Evolutionary conservation across 1,139 yeast species (phyloP), one percentile per base, ranked within the genome.

Genomic region (Yamadazyma taylorii): DNA sequence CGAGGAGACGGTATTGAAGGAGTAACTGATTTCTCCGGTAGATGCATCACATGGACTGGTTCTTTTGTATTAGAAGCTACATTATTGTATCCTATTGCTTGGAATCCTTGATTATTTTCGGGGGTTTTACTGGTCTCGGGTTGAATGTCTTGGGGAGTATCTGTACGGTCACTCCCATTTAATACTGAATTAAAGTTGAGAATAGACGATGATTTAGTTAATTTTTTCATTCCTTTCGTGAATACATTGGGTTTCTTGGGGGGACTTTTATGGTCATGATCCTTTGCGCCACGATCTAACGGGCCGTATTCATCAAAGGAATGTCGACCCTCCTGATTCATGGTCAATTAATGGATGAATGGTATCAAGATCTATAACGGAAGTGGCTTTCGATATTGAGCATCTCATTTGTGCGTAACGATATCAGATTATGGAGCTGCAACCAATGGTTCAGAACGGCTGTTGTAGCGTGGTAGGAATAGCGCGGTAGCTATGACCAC

Each of bases 21-120:
- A 11, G 17, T 28, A 5, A 19, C 21, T 3, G 41, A 35, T 16
- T 34, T 45, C 8, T 50, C 55, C 4, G 68, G 69, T 16, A 64
- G 50, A 37, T 53, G 54, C 50, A 46, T 53, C 19, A 63, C 66
- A 36, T 54, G 60, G 13, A 58, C 56, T 5, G 69, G 70, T 37
- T 61, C 66, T 24, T 48, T 52, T 10, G 53, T 41, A 26, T 48
- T 46, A 8, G 52, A 24, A 9, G 56, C 41, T 28, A 60, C 55
- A 15, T 55, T 37, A 11, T 60, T 62, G 41, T 66, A 66, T 27
- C 68, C 61, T 25, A 66, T 57, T 14, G 72, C 69, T 32, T 63
- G 69, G 45, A 66, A 65, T 6, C 33, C 35, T 14, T 27, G 7
- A 11, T 16, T 28, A 3, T 21, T 5, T 6, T 19, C 12, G n/a